Evolutionary conservation across 257 asterid genomes (phyloP).

Genomic region (Lavandula angustifolia): DNA sequence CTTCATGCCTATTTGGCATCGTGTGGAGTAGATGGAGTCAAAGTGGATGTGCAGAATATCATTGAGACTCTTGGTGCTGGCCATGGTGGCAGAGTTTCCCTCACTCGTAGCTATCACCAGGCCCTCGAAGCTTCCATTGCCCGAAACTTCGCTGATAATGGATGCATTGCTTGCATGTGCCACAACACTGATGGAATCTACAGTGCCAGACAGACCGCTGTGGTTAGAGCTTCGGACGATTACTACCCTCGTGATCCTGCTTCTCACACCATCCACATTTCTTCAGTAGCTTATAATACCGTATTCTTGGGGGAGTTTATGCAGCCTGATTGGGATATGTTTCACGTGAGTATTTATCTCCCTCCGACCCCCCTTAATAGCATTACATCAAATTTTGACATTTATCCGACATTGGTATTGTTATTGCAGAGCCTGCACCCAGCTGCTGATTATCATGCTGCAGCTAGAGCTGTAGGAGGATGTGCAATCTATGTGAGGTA

Average conservation of each 20-base stretch:
- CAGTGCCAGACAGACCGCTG: conserved; percentile 49
- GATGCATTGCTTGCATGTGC: conserved; percentile 60
- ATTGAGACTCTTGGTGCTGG: conserved; percentile 58
- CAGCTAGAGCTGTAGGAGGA: conserved; percentile 66
- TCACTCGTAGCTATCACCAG: conserved; percentile 55
- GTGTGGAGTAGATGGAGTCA: conserved; percentile 71
- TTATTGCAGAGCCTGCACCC: conserved; percentile 44
- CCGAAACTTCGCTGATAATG: conserved; percentile 52
- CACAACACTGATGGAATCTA: conserved; percentile 59
- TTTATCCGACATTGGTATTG: background rate
- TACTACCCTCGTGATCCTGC: conserved; percentile 58
- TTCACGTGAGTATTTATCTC: conserved; percentile 43
- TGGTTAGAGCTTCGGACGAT: conserved; percentile 68
- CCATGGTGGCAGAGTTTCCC: conserved; percentile 69
- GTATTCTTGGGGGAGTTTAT: conserved; percentile 54
- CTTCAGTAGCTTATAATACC: conserved; percentile 55
- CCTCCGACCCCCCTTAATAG: no score
- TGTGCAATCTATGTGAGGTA: conserved; percentile 71
- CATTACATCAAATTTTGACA: background rate
- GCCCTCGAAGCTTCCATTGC: conserved; percentile 64
- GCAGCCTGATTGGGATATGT: conserved; percentile 74
- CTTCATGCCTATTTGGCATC: conserved; percentile 63
- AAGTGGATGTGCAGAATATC: conserved; percentile 73
- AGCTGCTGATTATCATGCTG: conserved; percentile 62
- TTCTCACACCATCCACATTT: conserved; percentile 57